Evolutionary conservation across 140 eudicot genomes (phyloP).

Genomic region (Cichorium intybus): DNA sequence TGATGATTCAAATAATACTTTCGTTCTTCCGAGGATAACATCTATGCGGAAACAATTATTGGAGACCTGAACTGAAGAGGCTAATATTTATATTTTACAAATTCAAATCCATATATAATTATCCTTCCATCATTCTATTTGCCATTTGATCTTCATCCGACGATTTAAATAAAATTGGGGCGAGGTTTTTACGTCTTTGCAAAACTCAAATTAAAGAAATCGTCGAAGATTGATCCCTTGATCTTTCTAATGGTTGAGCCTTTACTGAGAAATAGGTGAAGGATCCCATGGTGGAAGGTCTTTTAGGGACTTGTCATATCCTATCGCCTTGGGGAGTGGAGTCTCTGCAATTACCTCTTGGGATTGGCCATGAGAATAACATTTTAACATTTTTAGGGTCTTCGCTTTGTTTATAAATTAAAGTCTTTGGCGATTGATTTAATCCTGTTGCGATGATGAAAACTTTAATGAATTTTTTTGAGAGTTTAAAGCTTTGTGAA

Average conservation of each 20-base stretch:
- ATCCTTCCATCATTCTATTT: background rate
- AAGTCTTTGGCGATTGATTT: background rate
- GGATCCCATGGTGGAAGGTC: slow-evolving; percentile 8
- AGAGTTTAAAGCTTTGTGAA: slow-evolving; percentile 44
- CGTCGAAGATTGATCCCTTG: slow-evolving; percentile 14
- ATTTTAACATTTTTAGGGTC: background rate
- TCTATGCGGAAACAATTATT: slow-evolving; percentile 42
- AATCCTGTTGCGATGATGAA: slow-evolving; percentile 24
- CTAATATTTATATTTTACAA: background rate
- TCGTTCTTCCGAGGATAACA: slow-evolving; percentile 35
- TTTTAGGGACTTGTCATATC: slow-evolving; percentile 40
- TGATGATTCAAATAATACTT: slow-evolving; percentile 32
- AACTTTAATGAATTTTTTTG: slow-evolving; percentile 8
- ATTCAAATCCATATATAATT: background rate
- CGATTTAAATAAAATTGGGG: slow-evolving; percentile 19
- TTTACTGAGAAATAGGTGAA: background rate
- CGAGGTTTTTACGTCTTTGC: slow-evolving; percentile 9
- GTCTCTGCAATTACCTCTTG: slow-evolving; percentile 39
- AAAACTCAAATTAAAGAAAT: slow-evolving; percentile 13
- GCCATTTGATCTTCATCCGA: background rate
- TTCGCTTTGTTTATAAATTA: background rate
- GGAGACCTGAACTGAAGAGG: slow-evolving; percentile 52
- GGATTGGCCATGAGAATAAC: slow-evolving; percentile 53
- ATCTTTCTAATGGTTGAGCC: slow-evolving; percentile 11
- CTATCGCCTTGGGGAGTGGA: slow-evolving; percentile 50